A percentile compares a stretch with the other conserved stretches of the same genome.
Evolutionary conservation across 2,329 filamentous ascomycete species (phyloP).

Genomic region (Beauveria brongniartii): DNA sequence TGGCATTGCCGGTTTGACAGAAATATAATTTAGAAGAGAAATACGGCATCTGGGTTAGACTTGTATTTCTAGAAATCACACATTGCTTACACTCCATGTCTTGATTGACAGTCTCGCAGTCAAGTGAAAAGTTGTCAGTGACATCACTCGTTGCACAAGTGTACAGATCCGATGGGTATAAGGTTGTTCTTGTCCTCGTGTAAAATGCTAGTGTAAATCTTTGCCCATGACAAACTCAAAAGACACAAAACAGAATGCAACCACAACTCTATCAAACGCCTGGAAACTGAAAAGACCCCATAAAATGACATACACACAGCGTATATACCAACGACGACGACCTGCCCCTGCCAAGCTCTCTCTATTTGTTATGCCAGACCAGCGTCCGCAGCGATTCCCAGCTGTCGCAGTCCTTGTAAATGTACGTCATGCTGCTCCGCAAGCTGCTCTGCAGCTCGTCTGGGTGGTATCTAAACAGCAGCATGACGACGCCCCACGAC

Average conservation of each 20-base stretch:
- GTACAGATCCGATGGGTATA: background rate
- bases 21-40: background rate
- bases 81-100: background rate
- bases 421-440: conserved; percentile 94
- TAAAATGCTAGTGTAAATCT: background rate
- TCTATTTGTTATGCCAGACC: conserved; percentile 71
- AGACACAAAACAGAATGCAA: background rate
- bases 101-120: background rate
- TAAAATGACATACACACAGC: background rate
- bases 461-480: conserved; percentile 85
- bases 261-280: background rate
- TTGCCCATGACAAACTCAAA: background rate
- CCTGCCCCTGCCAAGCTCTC: background rate
- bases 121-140: background rate
- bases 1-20: background rate
- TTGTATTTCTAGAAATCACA: background rate
- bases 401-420: conserved; percentile 81
- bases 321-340: background rate
- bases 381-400: conserved; percentile 85
- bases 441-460: conserved; percentile 86
- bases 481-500: conserved; percentile 93
- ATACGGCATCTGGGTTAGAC: background rate
- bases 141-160: background rate
- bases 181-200: background rate
- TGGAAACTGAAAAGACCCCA: background rate